Conservation (phyloP, 345 rosid species). For the Arabidopsis suecica region DNA sequence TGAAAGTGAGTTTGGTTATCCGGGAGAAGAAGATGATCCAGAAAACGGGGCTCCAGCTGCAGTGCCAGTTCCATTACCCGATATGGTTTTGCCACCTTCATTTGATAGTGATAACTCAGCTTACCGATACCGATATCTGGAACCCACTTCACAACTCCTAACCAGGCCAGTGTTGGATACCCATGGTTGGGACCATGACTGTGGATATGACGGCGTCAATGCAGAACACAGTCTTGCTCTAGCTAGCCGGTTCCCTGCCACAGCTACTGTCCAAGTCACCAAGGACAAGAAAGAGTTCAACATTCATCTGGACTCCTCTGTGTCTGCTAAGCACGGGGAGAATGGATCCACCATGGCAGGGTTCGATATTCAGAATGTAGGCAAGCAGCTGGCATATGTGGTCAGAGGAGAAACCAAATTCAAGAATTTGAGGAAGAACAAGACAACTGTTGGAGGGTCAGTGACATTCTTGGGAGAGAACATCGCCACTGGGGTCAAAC, state of each 20-base stretch:
- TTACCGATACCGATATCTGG: conserved; percentile 88
- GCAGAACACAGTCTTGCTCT: conserved; percentile 74
- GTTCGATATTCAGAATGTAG: conserved; percentile 93
- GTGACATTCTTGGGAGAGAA: conserved; percentile 89
- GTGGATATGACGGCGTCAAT: conserved; percentile 94
- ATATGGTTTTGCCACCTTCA: conserved; percentile 89
- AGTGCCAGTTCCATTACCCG: conserved; percentile 88
- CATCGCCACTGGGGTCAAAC: conserved; percentile 78
- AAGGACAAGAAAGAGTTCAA: conserved; percentile 97
- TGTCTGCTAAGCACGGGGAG: conserved; percentile 80
- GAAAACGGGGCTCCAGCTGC: conserved; percentile 82
- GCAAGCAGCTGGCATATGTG: conserved; percentile 89
- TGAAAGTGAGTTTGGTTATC: conserved; percentile 56
- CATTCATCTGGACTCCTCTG: conserved; percentile 90
- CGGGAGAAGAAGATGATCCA: conserved; percentile 73
- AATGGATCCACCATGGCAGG: conserved; percentile 92
- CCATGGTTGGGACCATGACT: conserved; percentile 99
- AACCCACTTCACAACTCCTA: conserved; percentile 81
- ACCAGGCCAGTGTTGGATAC: conserved; percentile 92
- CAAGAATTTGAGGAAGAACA: conserved; percentile 74
- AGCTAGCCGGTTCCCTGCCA: conserved; percentile 68
- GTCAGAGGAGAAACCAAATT: conserved; percentile 87
- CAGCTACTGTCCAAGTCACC: conserved; percentile 81
- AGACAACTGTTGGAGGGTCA: conserved; percentile 73
- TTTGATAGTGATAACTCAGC: conserved; percentile 87